phyloP scores from a whole-genome alignment of 78 protist species.

The Planoprotostelium fungivorum region DNA sequence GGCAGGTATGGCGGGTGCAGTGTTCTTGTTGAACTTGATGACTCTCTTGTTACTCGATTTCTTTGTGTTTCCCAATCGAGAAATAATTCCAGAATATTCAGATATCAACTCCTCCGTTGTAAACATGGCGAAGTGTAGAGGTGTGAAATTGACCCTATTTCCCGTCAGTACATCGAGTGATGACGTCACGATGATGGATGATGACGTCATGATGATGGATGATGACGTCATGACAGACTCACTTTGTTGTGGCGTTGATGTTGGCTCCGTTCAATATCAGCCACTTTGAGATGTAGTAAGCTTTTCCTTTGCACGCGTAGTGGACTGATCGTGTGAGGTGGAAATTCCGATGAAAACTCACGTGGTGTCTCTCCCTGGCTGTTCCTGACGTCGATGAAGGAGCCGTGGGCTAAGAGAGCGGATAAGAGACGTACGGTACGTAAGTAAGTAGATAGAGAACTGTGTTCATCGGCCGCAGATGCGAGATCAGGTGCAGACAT shows the following conservation, averaged over 20 bases:
- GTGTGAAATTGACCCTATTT: not conserved
- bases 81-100: not conserved
- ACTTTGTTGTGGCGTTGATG: not conserved
- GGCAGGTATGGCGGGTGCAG: too few relatives aligned
- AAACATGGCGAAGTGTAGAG: not conserved
- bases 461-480: not conserved
- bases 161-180: too few relatives aligned
- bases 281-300: not conserved
- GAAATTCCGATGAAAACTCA: not conserved
- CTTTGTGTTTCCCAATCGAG: not conserved
- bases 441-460: not conserved
- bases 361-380: not conserved
- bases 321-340: not conserved
- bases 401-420: not conserved
- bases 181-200: not conserved
- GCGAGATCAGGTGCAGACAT: not conserved
- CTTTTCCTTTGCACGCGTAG: not conserved
- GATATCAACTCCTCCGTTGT: not conserved
- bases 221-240: not conserved
- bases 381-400: not conserved
- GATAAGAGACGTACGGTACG: not conserved
- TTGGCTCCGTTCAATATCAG: not conserved
- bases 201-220: not conserved
- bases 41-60: not conserved
- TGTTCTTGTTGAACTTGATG: not conserved